Base-by-base conservation (phyloP, 176 grass and related monocot genomes). In the Aegilops speltoides region DNA sequence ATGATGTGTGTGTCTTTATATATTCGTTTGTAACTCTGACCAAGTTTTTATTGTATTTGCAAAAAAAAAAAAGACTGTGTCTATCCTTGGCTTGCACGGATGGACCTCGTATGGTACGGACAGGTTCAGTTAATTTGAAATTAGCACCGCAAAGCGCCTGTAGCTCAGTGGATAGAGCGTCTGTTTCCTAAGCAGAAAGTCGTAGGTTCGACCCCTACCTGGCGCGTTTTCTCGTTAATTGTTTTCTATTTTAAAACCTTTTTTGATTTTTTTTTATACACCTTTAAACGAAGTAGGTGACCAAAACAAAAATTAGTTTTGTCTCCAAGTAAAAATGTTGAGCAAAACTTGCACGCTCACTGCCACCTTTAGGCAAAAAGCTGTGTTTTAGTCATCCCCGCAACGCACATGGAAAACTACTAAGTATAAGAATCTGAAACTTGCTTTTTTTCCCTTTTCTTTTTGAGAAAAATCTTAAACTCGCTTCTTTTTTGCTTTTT, bases 131-230 rank as follows among this genome's bases (percentile, higher is more conserved):
- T 1, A 62, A n/a, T 9, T 62, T n/a, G 22, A 62, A 62, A 62
- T 6, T 69, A 5, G 7, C 0, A 8, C 0, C 33, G 3, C 1
- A 70, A 63, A 24, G 97, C 89, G 92, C 90, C 94, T 94, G 97
- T 96, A 96, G 94, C 94, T 96, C 97, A 93, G 92, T 93, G 94
- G 97, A 99, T 99, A 91, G 94, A 96, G 97, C 90, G 97, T 96
- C 88, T 90, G 93, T 98, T 95, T 98, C 93, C 93, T 95, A 93
- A 95, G 64, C 64, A 14, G 90, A 97, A 95, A 87, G 91, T 52
- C 89, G 86, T 91, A 95, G 93, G 88, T 95, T 93, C 83, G 93
- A 91, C 88, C 93, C 88, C 93, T 95, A 90, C 88, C 93, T 92
- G 85, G 88, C 86, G 90, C 88, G 87, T 0, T 15, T 0, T 16